Evolutionary conservation across 2,329 filamentous ascomycete genomes (phyloP).

Genomic region (Lasiodiplodia citricola): DNA sequence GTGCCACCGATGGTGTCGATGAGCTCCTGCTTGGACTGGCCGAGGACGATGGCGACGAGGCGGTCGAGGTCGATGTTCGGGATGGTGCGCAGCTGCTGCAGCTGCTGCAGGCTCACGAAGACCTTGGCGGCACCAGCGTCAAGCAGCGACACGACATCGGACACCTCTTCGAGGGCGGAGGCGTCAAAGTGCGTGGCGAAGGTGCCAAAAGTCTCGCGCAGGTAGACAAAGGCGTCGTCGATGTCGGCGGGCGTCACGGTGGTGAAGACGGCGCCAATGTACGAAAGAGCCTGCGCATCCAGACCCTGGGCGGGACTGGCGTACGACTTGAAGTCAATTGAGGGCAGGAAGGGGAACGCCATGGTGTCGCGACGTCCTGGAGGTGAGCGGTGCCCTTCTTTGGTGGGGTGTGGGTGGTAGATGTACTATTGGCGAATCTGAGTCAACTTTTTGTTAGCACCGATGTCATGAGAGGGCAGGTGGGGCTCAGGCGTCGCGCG

Average conservation of each 20-base stretch:
- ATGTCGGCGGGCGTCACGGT: conserved; percentile 56
- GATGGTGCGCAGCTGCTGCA: conserved; percentile 60
- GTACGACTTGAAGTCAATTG: conserved; percentile 54
- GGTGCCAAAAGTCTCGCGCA: conserved; percentile 61
- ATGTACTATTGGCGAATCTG: not conserved
- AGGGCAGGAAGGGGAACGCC: conserved; percentile 54
- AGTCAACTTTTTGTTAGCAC: conserved; percentile 8
- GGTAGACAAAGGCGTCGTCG: conserved; percentile 56
- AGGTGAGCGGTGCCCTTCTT: conserved; percentile 1
- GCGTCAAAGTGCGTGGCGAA: conserved; percentile 77
- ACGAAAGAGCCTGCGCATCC: conserved; percentile 58
- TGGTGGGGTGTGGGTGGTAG: conserved; percentile 8
- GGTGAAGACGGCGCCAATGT: conserved; percentile 63
- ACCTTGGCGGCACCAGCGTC: conserved; percentile 85
- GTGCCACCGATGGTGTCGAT: conserved; percentile 47
- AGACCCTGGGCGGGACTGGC: conserved; percentile 56
- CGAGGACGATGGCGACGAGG: conserved; percentile 61
- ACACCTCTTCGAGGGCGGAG: conserved; percentile 67
- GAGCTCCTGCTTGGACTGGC: conserved; percentile 48
- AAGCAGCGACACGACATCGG: conserved; percentile 79
- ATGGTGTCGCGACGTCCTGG: conserved; percentile 36
- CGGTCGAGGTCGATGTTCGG: conserved; percentile 61
- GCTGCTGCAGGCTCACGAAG: conserved; percentile 75
- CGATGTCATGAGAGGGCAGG: not conserved
- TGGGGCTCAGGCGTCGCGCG: not conserved